Percentiles rank a stretch among this genome's conserved stretches.
phyloP scores from a whole-genome alignment of 495 filamentous ascomycete species.

The Hypoxylon trugodes region DNA sequence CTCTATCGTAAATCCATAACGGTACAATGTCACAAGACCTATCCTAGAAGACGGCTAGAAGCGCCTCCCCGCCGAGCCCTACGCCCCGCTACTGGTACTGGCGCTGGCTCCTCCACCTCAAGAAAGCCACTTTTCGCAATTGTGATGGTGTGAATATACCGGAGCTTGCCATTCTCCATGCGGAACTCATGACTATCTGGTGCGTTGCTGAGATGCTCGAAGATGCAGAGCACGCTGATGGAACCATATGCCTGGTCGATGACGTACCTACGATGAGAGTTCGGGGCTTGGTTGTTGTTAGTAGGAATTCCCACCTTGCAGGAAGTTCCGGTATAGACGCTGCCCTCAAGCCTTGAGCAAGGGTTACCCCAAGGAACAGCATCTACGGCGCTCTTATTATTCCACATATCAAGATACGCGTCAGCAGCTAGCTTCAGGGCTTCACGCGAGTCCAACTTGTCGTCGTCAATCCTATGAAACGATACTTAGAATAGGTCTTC shows the following conservation, averaged over 20 bases:
- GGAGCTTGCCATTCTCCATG: slow-evolving; percentile 51
- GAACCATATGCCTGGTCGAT: slow-evolving; percentile 50
- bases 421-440: slow-evolving; percentile 48
- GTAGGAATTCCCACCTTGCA: slow-evolving; percentile 52
- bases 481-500: too few species aligned
- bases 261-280: slow-evolving; percentile 51
- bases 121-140: slow-evolving; percentile 55
- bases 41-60: slow-evolving; percentile 2
- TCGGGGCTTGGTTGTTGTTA: slow-evolving; percentile 51
- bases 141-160: slow-evolving; percentile 56
- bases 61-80: slow-evolving; percentile 14
- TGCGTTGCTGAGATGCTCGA: slow-evolving; percentile 51
- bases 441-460: slow-evolving; percentile 40
- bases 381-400: slow-evolving; percentile 40
- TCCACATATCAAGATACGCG: slow-evolving; percentile 55
- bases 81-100: not conserved
- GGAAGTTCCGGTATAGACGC: slow-evolving; percentile 48
- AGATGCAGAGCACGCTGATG: slow-evolving; percentile 51
- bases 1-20: not conserved
- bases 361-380: slow-evolving; percentile 54
- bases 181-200: slow-evolving; percentile 55
- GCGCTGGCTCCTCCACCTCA: not conserved
- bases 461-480: slow-evolving; percentile 48
- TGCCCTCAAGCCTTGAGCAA: slow-evolving; percentile 50
- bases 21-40: too few species aligned